A percentile compares a stretch with the other conserved stretches of the same genome.
Conservation (phyloP, 169 alveolate species). For the Cytauxzoon felis region DNA sequence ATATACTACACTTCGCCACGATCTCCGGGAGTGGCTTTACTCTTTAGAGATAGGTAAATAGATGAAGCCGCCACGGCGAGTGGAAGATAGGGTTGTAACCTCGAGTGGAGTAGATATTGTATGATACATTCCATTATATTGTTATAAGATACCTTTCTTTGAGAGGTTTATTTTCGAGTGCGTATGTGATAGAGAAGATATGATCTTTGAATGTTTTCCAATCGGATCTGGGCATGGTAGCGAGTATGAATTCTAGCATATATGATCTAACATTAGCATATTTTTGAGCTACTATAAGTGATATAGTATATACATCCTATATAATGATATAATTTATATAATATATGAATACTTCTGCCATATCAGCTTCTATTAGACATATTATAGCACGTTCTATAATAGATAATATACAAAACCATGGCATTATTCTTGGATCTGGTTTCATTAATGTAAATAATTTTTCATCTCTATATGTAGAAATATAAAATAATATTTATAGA, state of each 20-base stretch:
- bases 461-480: neutral
- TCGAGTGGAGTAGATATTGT: no score
- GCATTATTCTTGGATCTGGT: constrained; percentile 48
- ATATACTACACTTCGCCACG: no score
- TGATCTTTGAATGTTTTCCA: constrained; percentile 66
- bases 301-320: constrained; percentile 47
- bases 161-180: constrained; percentile 12
- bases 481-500: neutral
- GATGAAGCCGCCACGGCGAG: no score
- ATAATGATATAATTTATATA: neutral
- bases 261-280: constrained; percentile 55
- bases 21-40: no score
- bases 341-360: constrained; percentile 45
- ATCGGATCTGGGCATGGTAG: constrained; percentile 66
- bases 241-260: constrained; percentile 59
- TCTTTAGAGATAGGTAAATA: no score
- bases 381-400: constrained; percentile 57
- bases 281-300: constrained; percentile 28
- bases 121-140: neutral
- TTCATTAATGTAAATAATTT: constrained; percentile 4
- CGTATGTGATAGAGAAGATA: constrained; percentile 22
- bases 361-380: constrained; percentile 45
- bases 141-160: constrained; percentile 40
- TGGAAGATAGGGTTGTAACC: no score
- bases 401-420: constrained; percentile 64